Evolutionary conservation across 805 yeast genomes (phyloP).

Genomic region (Wickerhamomyces subpelliculosus): DNA sequence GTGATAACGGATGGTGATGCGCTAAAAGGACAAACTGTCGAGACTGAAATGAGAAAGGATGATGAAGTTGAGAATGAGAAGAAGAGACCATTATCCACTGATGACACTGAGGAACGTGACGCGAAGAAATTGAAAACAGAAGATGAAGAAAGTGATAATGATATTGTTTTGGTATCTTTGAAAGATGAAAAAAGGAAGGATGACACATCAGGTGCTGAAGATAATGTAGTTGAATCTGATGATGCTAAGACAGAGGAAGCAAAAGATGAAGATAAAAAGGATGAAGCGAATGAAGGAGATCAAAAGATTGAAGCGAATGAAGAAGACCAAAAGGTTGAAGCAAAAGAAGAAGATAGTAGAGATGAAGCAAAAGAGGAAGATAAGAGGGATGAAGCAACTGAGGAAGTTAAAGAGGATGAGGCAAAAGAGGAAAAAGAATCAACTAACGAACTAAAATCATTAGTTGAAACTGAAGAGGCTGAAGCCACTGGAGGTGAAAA

Average conservation of each 20-base stretch:
- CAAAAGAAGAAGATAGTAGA: not conserved
- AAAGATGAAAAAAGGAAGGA: not conserved
- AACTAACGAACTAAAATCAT: not conserved
- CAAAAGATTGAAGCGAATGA: not conserved
- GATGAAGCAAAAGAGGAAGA: constrained; percentile 21
- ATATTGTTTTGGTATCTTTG: not conserved
- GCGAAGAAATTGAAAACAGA: not conserved
- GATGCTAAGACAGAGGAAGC: not conserved
- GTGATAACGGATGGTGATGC: not conserved
- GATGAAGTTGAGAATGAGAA: constrained; percentile 19
- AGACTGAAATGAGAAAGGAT: constrained; percentile 1
- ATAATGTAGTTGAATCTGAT: not conserved
- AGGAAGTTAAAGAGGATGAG: constrained; percentile 20
- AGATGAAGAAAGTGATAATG: not conserved
- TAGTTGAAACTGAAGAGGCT: constrained; percentile 1
- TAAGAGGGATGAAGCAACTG: not conserved
- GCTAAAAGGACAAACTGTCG: constrained; percentile 1
- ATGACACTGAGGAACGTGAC: not conserved
- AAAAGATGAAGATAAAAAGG: not conserved
- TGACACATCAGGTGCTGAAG: not conserved
- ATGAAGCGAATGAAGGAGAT: constrained; percentile 22
- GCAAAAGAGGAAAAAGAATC: constrained; percentile 15
- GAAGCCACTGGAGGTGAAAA: not conserved
- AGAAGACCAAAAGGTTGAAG: not conserved
- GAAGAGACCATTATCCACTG: constrained; percentile 3